Evolutionary conservation across 352 stramenopile species (phyloP), one percentile per base, ranked within the genome.

Genomic region (Phytophthora podocarpi): DNA sequence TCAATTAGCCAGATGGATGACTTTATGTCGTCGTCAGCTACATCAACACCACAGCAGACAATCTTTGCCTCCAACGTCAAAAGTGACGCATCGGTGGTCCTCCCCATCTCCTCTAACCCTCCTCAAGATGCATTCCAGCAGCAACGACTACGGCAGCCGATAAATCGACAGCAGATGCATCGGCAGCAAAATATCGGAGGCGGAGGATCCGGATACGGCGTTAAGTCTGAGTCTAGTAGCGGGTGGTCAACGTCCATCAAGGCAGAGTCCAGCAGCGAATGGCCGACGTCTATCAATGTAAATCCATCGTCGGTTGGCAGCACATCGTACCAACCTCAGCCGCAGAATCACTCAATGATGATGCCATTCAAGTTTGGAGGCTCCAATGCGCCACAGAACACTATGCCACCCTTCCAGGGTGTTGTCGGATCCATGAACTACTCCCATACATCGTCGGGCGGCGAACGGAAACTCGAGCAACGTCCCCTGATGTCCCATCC

Each of bases 321-420:
- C 30, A 34, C 34, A n/a, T 40, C 46, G 10, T 69, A 59, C 20
- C 61, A 41, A 16, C 16, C 39, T 45, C 60, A 58, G 30, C 35
- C 45, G 26, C 61, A 63, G 12, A 63, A 50, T 30, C 54, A 59
- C 10, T 57, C 70, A 26, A 65, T 79, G 72, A 59, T 65, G 43
- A 67, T 74, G 50, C 51, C 64, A 10, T 80, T 72, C 40, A 81
- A 80, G 48, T 80, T 65, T 53, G 63, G 49, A 6, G 64, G 67
- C 10, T 48, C 55, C 6, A 71, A 46, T 56, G 26, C 45, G n/a
- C 5, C 46, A 47, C 45, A 62, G 8, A 48, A 34, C 35, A 28
- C 20, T 27, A 46, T 46, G 7, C 12, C 53, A 10, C 34, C 50
- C 0, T 60, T 62, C 34, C 68, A 75, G 37, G 48, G 54, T 23